These are phyloP conservation scores for Aspergillus viridinutans DNA, from an alignment of 2,329 filamentous ascomycete species.

Conservation along the genomic window DNA sequence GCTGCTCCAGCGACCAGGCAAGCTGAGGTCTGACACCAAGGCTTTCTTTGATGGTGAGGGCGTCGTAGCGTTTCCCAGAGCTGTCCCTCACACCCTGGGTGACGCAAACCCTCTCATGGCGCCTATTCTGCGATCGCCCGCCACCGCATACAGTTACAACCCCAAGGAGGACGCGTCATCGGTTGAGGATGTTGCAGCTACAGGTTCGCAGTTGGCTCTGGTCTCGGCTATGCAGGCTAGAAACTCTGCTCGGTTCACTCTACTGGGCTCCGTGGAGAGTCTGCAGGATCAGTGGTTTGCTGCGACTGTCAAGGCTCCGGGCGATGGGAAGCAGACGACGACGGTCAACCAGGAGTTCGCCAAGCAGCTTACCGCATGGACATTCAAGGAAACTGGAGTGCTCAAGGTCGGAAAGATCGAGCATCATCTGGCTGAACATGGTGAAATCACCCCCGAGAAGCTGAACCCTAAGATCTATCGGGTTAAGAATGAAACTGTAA, in stretches of 20 bases:
- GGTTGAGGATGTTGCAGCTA: conserved; percentile 79
- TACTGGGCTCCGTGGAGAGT: conserved; percentile 82
- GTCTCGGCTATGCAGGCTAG: conserved; percentile 85
- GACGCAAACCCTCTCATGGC: conserved; percentile 69
- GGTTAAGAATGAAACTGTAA: conserved; percentile 92
- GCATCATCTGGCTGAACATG: conserved; percentile 62
- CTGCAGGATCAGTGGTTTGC: conserved; percentile 87
- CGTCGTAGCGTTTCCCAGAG: conserved; percentile 74
- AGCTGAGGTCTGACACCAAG: conserved; percentile 65
- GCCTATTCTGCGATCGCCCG: conserved; percentile 75
- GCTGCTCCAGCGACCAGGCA: conserved; percentile 65
- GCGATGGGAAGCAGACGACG: conserved; percentile 53
- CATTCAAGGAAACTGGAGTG: conserved; percentile 91
- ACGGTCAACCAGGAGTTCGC: conserved; percentile 82
- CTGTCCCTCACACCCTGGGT: conserved; percentile 77
- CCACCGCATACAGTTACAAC: conserved; percentile 89
- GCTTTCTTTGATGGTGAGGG: conserved; percentile 70
- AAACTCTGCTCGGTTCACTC: conserved; percentile 84
- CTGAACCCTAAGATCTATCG: conserved; percentile 84
- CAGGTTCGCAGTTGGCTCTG: conserved; percentile 76
- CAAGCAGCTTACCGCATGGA: conserved; percentile 82
- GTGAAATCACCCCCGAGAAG: conserved; percentile 45
- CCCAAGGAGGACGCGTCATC: conserved; percentile 73
- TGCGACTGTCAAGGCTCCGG: conserved; percentile 62
- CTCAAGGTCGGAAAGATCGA: conserved; percentile 77